Base-by-base conservation (phyloP, 208 protist genomes). In the Trypanosoma cruzi region DNA sequence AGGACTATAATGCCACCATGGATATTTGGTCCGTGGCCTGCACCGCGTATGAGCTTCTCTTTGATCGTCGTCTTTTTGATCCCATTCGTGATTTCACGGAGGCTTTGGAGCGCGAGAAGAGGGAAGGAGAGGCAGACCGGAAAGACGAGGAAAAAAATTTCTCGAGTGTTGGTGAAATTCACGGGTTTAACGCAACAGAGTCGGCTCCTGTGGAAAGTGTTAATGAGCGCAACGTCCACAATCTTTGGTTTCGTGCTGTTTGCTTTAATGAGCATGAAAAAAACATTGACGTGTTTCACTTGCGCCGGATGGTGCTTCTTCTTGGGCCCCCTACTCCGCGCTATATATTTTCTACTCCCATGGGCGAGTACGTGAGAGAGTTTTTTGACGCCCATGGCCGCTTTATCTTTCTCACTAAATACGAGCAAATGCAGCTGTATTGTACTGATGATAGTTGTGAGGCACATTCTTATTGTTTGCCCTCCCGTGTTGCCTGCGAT, bases 11-110 rank as follows among this genome's bases (percentile, higher is more conserved):
- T 42, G 73, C 81, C 29, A 78, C 81, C 16, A 79, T 86, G 28
- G 89, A 95, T 64, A 65, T 95, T 22, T 95, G 89, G 89, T 89
- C 81, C 4, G 36, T 95, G 0, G 89, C 77, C 22, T 95, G 89
- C 72, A 79, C 91, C 37, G 83, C 89, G 10, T 95, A 88, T 77
- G 90, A 95, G 56, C 79, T 95, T 57, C 64, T 95, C 52, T 81
- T 75, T 22, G 90, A 86, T 1, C 71, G 64, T 53, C 85, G 86
- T 59, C 67, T 94, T 49, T 82, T 95, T 34, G 88, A 95, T 42
- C 75, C 79, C 56, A 5, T 56, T 29, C 28, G 32, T 53, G 66
- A 71, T 26, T 53, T 57, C 49, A 37, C 24, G n/a, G 56, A 55
- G 11, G 26, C 37, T 29, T 16, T 48, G 34, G 56, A 50, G 32